Conservation (phyloP, 306 rosid genomes). For the Malus sylvestris region DNA sequence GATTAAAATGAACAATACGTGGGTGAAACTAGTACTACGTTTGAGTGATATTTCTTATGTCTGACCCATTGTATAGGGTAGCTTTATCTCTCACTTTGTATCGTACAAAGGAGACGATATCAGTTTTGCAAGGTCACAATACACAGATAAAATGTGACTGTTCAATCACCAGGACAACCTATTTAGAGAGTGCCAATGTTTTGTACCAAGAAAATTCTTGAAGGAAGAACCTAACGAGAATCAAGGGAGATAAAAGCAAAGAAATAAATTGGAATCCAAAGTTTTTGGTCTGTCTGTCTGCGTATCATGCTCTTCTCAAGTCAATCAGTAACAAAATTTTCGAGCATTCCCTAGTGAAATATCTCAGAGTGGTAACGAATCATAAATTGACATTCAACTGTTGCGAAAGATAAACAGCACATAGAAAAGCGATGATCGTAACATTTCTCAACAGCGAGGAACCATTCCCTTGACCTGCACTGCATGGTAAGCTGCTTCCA, state of each 20-base stretch:
- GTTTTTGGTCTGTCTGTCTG: not conserved
- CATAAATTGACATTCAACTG: constrained; percentile 16
- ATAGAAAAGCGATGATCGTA: constrained; percentile 13
- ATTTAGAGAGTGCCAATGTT: not conserved
- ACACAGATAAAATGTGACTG: not conserved
- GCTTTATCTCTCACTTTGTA: not conserved
- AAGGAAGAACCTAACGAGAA: not conserved
- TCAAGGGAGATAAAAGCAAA: not conserved
- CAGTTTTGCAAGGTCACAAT: not conserved
- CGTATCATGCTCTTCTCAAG: not conserved
- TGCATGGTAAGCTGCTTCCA: constrained; percentile 71
- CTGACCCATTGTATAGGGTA: not conserved
- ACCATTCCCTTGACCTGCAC: constrained; percentile 28
- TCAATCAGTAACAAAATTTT: constrained; percentile 2
- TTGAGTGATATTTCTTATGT: not conserved
- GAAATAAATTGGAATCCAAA: not conserved
- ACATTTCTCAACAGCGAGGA: constrained; percentile 13
- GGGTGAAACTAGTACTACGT: no score
- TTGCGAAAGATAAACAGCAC: constrained; percentile 20
- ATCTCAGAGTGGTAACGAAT: not conserved
- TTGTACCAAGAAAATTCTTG: not conserved
- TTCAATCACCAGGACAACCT: not conserved
- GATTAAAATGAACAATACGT: not conserved
- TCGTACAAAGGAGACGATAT: not conserved
- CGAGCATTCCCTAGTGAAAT: constrained; percentile 11